Base-by-base conservation (phyloP, 352 stramenopile genomes). In the Pythium sp. region DNA sequence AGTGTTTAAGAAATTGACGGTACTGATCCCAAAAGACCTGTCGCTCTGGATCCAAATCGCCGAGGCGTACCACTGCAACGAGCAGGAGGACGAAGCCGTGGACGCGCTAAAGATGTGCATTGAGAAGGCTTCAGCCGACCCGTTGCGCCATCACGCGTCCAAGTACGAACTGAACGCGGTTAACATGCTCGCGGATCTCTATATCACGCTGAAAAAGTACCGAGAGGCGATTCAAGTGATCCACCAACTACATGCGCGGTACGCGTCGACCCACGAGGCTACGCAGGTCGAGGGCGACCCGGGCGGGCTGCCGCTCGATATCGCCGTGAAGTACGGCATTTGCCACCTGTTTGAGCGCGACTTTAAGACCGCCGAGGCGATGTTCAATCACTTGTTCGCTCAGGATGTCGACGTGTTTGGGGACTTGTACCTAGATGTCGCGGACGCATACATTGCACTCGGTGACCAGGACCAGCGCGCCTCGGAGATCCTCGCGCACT, bases 161-260 rank as follows among this genome's bases (percentile, higher is more conserved):
- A 92, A 92, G 51, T 90, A 91, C 66, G 88, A 94, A 56, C 80
- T 94, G 0, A 93, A 94, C 46, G 88, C 88, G 1, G 80, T 94
- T n/a, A 95, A 95, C 74, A 95, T 95, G 88, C 81, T 95, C 8
- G 82, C 86, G 0, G 88, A 95, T 62, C 65, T 96, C 65, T 94
- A 92, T 65, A 96, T 96, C 69, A 92, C 86, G 32, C 74, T 94
- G 9, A 92, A 90, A 65, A 92, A 92, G 43, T 96, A 92, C 71
- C 79, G 80, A 3, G 82, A 93, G 34, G 86, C 88, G 22, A 92
- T 96, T 65, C 68, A 81, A 26, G 82, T 93, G 26, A 94, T 96
- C 41, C 80, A 94, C 43, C 75, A 91, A 26, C 76, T 94, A 5
- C 82, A 93, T 58, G 76, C 76, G 24, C 80, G 87, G 22, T 87